phyloP scores from a whole-genome alignment of 2,329 filamentous ascomycete genomes.

The Talaromyces amestolkiae region DNA sequence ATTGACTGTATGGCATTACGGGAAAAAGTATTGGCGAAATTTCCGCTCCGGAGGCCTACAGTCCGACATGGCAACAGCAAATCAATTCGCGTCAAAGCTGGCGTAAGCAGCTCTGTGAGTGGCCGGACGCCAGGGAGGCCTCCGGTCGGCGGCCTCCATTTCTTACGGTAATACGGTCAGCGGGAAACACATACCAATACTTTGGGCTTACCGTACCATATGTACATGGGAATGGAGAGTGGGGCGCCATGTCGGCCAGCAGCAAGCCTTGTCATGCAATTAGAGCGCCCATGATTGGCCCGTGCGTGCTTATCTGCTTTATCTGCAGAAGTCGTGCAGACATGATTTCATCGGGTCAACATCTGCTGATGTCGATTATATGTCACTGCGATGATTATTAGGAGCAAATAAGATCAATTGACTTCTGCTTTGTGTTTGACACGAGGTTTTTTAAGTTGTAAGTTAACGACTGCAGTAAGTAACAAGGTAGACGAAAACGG shows the following conservation, averaged over 20 bases:
- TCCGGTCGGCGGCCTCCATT: constrained; percentile 14
- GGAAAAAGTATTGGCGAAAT: constrained; percentile 15
- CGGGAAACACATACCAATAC: constrained; percentile 6
- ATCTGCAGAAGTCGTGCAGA: constrained; percentile 7
- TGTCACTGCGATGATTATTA: background rate
- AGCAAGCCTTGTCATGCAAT: constrained; percentile 13
- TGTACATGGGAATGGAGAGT: background rate
- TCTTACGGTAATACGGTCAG: constrained; percentile 8
- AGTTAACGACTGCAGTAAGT: background rate
- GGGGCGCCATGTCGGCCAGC: constrained; percentile 4
- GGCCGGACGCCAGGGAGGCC: constrained; percentile 11
- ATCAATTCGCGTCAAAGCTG: constrained; percentile 15
- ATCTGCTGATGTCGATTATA: constrained; percentile 1
- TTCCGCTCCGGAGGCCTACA: constrained; percentile 17
- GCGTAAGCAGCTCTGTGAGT: constrained; percentile 9
- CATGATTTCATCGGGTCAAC: constrained; percentile 4
- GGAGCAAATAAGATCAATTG: background rate
- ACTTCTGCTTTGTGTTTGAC: background rate
- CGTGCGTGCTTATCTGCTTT: constrained; percentile 12
- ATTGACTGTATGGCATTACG: background rate
- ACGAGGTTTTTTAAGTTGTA: background rate
- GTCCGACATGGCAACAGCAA: constrained; percentile 9
- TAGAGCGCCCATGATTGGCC: constrained; percentile 8
- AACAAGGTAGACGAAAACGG: constrained; percentile 12
- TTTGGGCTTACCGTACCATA: background rate